Evolutionary conservation across 2,329 filamentous ascomycete genomes (phyloP).

Genomic region (Fonsecaea pugnacius): DNA sequence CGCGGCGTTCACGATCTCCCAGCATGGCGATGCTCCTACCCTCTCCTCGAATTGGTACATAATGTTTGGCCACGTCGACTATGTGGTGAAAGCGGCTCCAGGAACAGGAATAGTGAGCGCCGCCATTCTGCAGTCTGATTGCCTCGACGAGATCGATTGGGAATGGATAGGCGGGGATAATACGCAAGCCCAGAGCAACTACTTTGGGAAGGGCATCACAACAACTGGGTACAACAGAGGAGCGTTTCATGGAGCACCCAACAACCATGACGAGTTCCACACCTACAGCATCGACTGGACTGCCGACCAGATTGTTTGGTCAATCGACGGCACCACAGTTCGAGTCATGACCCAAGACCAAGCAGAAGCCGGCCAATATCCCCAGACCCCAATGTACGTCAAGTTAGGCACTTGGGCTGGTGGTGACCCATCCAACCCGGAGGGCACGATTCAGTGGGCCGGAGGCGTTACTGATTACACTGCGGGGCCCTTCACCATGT

Average conservation of each 20-base stretch:
- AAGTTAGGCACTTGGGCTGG: conserved; percentile 73
- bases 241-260: conserved; percentile 70
- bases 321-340: conserved; percentile 64
- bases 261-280: conserved; percentile 59
- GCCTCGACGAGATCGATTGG: conserved; percentile 94
- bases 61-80: conserved; percentile 94
- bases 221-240: conserved; percentile 80
- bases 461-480: conserved; percentile 70
- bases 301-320: conserved; percentile 65
- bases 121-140: conserved; percentile 86
- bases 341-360: conserved; percentile 66
- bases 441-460: conserved; percentile 68
- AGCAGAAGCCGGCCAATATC: conserved; percentile 65
- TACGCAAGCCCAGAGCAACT: conserved; percentile 88
- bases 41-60: conserved; percentile 94
- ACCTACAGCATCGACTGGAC: conserved; percentile 68
- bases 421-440: conserved; percentile 53
- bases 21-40: conserved; percentile 81
- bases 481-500: conserved; percentile 73
- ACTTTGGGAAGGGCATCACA: conserved; percentile 91
- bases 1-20: conserved; percentile 76
- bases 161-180: conserved; percentile 87
- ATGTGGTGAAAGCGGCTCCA: conserved; percentile 81
- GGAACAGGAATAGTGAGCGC: conserved; percentile 93
- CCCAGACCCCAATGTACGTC: conserved; percentile 74